A percentile compares a stretch with the other conserved stretches of the same genome.
Conservation (phyloP, 768 basidiomycete species). For the Trametes elegans region DNA sequence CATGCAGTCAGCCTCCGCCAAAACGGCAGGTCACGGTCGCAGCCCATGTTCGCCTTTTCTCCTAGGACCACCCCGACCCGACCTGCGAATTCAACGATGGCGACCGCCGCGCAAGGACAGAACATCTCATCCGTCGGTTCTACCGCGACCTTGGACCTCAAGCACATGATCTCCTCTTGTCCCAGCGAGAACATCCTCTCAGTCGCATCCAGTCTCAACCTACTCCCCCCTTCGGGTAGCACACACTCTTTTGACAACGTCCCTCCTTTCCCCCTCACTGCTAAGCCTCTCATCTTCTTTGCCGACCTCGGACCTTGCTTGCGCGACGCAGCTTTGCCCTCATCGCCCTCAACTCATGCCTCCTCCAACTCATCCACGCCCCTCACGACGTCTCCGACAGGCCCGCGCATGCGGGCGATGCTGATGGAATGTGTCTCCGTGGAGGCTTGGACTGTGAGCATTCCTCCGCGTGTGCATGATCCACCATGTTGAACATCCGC, state of each 20-base stretch:
- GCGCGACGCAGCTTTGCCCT: not conserved
- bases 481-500: not conserved
- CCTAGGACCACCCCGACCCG: not conserved
- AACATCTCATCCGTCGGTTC: conserved; percentile 7
- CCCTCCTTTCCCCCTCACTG: conserved; percentile 33
- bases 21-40: not conserved
- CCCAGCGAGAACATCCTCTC: conserved; percentile 23
- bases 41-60: not conserved
- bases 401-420: conserved; percentile 36
- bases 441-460: conserved; percentile 35
- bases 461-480: not conserved
- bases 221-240: conserved; percentile 17
- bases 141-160: conserved; percentile 15
- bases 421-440: conserved; percentile 35
- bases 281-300: conserved; percentile 30
- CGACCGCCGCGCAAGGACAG: not conserved
- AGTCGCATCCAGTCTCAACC: conserved; percentile 21
- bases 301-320: not conserved
- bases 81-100: not conserved
- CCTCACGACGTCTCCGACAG: conserved; percentile 32
- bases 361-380: not conserved
- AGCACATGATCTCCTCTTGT: conserved; percentile 10
- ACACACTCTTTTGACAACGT: conserved; percentile 25
- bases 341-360: not conserved
- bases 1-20: too few relatives aligned